phyloP scores from a whole-genome alignment of 2,329 filamentous ascomycete species.

The Amesomyces nigricolor region DNA sequence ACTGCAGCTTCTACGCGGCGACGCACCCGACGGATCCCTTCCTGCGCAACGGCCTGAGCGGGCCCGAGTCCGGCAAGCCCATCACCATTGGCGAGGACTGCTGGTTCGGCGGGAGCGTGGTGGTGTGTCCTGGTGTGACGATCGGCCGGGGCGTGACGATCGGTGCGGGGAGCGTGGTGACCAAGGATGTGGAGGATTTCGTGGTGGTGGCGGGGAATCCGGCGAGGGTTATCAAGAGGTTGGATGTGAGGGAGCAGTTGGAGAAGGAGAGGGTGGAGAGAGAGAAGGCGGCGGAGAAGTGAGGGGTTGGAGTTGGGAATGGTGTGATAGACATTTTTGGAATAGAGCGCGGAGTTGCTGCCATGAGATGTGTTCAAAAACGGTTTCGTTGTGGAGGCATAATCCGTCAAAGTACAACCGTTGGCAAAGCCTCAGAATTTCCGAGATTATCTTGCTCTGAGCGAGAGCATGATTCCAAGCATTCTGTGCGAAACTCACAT shows the following conservation, averaged over 20 bases:
- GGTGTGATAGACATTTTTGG: neutral
- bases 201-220: constrained; percentile 63
- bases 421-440: too few species aligned
- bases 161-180: constrained; percentile 79
- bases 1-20: constrained; percentile 68
- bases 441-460: too few species aligned
- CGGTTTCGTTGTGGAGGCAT: too few species aligned
- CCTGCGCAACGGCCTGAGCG: constrained; percentile 65
- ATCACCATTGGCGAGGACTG: constrained; percentile 76
- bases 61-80: constrained; percentile 68
- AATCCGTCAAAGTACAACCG: too few species aligned
- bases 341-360: too few species aligned
- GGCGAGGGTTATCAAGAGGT: constrained; percentile 49
- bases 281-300: neutral
- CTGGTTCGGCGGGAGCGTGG: constrained; percentile 69
- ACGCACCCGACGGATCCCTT: constrained; percentile 72
- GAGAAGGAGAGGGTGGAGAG: neutral
- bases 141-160: constrained; percentile 70
- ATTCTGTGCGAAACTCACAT: too few species aligned
- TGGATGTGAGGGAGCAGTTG: constrained; percentile 10
- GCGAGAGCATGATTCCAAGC: too few species aligned
- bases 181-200: constrained; percentile 63
- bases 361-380: too few species aligned
- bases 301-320: neutral
- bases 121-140: constrained; percentile 68